Evolutionary conservation across 805 yeast genomes (phyloP), one percentile per base, ranked within the genome.

Genomic region (Saccharomycopsis selenospora): DNA sequence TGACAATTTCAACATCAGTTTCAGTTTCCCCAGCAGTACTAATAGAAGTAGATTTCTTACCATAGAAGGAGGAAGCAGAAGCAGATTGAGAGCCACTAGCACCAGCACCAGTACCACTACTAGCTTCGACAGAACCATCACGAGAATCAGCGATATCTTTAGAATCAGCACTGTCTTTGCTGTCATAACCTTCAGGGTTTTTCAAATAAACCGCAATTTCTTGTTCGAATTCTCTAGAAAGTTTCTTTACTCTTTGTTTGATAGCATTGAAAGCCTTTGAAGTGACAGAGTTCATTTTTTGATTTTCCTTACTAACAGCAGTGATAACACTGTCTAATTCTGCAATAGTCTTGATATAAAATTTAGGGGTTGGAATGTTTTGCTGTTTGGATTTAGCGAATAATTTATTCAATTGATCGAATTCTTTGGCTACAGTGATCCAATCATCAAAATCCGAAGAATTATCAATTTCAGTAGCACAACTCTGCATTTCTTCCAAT

Each of bases 191-290:
- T 45, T 82, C 95, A 41, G 96, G 95, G 58, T 78, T 75, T 47
- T 73, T 74, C 58, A 78, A 74, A 69, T 71, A 89, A 55, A 72
- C 66, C 42, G 74, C 82, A 52, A 86, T 65, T 56, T 78, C 75
- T 3, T 65, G 58, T 58, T 72, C 82, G 66, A 74, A 77, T 57
- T 87, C 95, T 65, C 85, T 85, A 56, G 72, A 66, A 56, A 80
- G 77, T 70, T 85, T 89, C 70, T 79, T 86, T 50, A 88, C 82
- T 65, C 96, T 84, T 73, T 93, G 98, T 70, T 77, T 86, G 47
- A 83, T 72, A 45, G 89, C 80, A 68, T 90, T 93, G 68, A 83
- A 83, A 11, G 97, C 90, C 62, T 86, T 85, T 25, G 95, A 80
- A 55, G 81, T 85, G 49, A 78, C 76, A 18, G 95, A 90, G 59